Evolutionary conservation across 441 rosid genomes (phyloP), one percentile per base, ranked within the genome.

Genomic region (Pelargonium cotyledonis): DNA sequence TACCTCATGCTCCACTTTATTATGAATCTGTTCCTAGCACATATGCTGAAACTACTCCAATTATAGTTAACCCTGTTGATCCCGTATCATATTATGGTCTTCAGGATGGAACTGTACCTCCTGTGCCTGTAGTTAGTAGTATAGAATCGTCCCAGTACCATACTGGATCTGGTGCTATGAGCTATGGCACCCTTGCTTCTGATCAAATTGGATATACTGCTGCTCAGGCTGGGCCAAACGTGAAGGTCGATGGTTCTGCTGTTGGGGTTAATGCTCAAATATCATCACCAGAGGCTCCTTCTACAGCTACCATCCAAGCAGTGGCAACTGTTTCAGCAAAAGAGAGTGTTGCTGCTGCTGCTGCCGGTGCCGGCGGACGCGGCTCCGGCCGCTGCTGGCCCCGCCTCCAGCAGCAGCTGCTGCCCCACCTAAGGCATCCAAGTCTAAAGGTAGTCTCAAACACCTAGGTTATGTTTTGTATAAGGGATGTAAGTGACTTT

Each of bases 371-470:
- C n/a, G n/a, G n/a, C n/a, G n/a, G n/a, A n/a, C n/a, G n/a, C n/a
- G n/a, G n/a, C n/a, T n/a, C n/a, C n/a, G n/a, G n/a, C n/a, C n/a
- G n/a, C n/a, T n/a, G n/a, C n/a, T n/a, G n/a, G n/a, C n/a, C n/a
- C n/a, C n/a, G n/a, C n/a, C n/a, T n/a, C n/a, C n/a, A 2, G 43
- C 79, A 12, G 75, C 53, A 21, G 67, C 62, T 2, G 57, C 82
- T 8, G 74, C 75, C 47, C 68, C 86, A 55, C 73, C 84, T 31
- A 94, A 88, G 77, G 80, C 71, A 74, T 89, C 61, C 61, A 55
- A 88, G 74, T 70, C 96, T 9, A 94, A 88, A 88, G 99, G 97
- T 90, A 79, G 16, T 70, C 71, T 60, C 70, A 38, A 43, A 8
- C 44, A 55, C 16, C 16, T 40, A 1, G n/a, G 11, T 16, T 70